Evolutionary conservation across 1,284 basidiomycete species (phyloP), one percentile per base, ranked within the genome.

Genomic region (Microbotryum violaceum): DNA sequence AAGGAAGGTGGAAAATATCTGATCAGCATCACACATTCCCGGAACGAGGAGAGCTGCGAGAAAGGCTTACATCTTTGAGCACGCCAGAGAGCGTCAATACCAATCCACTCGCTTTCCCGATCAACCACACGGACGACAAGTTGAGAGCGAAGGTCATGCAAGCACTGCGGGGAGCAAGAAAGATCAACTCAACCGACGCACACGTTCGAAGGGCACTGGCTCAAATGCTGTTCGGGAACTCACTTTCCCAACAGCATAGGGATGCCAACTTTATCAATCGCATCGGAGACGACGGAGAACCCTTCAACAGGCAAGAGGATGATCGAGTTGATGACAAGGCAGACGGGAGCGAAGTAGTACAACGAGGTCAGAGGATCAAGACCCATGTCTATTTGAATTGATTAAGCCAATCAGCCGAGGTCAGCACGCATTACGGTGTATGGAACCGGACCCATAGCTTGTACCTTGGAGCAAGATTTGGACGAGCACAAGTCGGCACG

Each of bases 281-380:
- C 67, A 47, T 69, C 59, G 14, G 33, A 44, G 33, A 69, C 65
- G 3, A 66, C 65, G 21, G 18, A 44, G 58, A 66, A 64, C 1
- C 67, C 67, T 54, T 69, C 67, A 48, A 69, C 61, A 1, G 67
- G 67, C 0, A 69, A 44, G 1, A 69, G 59, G 23, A 69, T 61
- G 53, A 65, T 31, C 45, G 90, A 81, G 78, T 97, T 97, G 79
- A 97, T 87, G 63, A 81, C 76, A 2, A 93, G 92, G 75, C 94
- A 97, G 59, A 97, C 78, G 57, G 75, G 75, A 3, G 72, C 72
- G 64, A 74, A 75, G 81, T 96, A 97, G 79, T 97, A 90, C 60
- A 97, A 79, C 42, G 91, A 96, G 29, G 94, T 91, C 33, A 97
- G 82, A 4, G 93, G 93, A 77, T 96, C 91, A 92, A 97, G 44